Evolutionary conservation across 2,329 filamentous ascomycete genomes (phyloP).

Genomic region (Aspergillaceae sp.): DNA sequence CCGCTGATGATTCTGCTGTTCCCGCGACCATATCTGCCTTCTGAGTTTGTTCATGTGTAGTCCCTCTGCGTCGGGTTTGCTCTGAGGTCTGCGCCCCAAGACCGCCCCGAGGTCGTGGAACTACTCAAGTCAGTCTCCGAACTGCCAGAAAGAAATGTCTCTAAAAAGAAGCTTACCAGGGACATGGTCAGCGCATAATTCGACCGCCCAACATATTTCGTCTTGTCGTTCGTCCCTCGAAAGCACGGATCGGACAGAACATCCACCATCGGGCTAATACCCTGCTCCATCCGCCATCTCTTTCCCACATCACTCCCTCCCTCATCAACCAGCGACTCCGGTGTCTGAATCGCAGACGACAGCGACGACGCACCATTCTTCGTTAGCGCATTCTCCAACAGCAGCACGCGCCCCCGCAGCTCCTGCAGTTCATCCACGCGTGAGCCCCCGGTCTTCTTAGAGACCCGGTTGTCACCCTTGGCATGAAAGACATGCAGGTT

Average conservation of each 20-base stretch:
- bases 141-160: not conserved
- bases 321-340: constrained; percentile 16
- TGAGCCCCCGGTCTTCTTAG: constrained; percentile 10
- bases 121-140: constrained; percentile 8
- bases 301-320: too few relatives aligned
- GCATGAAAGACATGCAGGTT: constrained; percentile 29
- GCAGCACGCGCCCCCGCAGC: constrained; percentile 18
- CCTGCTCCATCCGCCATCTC: not conserved
- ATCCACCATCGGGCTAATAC: constrained; percentile 20
- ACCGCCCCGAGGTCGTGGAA: constrained; percentile 22
- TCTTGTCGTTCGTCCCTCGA: constrained; percentile 22
- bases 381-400: constrained; percentile 19
- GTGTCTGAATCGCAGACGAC: constrained; percentile 10
- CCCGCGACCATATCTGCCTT: constrained; percentile 19
- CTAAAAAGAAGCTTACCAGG: constrained; percentile 15
- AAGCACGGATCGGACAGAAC: constrained; percentile 21
- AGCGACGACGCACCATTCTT: constrained; percentile 7
- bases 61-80: constrained; percentile 4
- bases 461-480: constrained; percentile 13
- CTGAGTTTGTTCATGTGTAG: constrained; percentile 22
- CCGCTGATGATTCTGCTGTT: constrained; percentile 21
- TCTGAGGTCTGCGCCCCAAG: constrained; percentile 13
- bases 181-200: constrained; percentile 23
- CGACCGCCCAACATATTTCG: constrained; percentile 24
- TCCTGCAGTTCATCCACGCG: constrained; percentile 23